Base-by-base conservation (phyloP, 768 basidiomycete genomes). In the Butyriboletus loyo region DNA sequence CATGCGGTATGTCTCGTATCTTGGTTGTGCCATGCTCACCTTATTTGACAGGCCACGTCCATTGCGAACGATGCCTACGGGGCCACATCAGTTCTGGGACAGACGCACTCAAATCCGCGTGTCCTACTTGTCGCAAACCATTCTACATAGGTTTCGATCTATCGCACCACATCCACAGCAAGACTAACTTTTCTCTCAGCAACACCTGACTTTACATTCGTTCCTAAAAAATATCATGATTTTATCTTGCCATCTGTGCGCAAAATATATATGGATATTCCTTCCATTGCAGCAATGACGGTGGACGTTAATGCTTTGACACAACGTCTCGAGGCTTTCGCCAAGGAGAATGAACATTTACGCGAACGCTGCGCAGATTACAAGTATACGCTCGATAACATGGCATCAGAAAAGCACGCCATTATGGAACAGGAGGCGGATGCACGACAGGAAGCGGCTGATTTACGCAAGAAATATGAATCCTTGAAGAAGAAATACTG, bases 21-120 rank as follows among this genome's bases (percentile, higher is more conserved):
- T 30, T 21, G 39, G 27, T 49, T 40, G 22, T 50, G 7, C 34
- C 2, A 13, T n/a, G 24, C 45, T 65, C 25, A 58, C 37, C 25
- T 19, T 37, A 30, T 31, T 19, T 39, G 31, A 27, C 28, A 87
- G 86, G 86, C 14, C 85, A 87, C 59, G 71, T 87, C 36, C 86
- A 85, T 63, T 87, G 86, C 66, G 73, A 76, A 49, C 73, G 76
- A 40, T 87, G 86, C 56, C 74, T 87, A 32, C 65, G 74, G n/a
- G 72, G 43, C 17, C 56, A 69, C 46, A 62, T 69, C 42, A 51
- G 21, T 44, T 46, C 66, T 43, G 67, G 67, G n/a, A 3, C 59
- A 22, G 65, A 71, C 47, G 69, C 69, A 7, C 57, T 69, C 50
- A 46, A 73, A 70, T 49, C 70, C 74, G 32, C 83, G 79, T 87